Conservation (phyloP, 257 asterid species). For the Nicotiana obtusifolia region DNA sequence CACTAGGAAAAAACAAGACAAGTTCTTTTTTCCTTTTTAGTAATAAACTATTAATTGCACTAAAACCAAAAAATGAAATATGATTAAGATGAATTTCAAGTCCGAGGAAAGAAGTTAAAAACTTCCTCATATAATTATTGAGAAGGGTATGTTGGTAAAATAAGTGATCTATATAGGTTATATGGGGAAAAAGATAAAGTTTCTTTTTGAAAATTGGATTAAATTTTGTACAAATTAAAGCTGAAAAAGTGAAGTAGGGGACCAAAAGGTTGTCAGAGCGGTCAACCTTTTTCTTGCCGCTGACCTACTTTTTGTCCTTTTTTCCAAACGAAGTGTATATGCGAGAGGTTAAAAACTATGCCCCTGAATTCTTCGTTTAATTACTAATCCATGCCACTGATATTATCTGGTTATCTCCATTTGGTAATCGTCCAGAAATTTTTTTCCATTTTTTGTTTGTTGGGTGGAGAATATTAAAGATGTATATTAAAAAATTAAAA, state of each 20-base stretch:
- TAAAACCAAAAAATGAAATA: slow-evolving; percentile 44
- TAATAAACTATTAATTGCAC: slow-evolving; percentile 13
- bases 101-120: slow-evolving; percentile 37
- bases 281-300: slow-evolving; percentile 55
- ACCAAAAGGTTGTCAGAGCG: slow-evolving; percentile 31
- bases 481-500: no score
- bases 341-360: neutral
- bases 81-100: slow-evolving; percentile 36
- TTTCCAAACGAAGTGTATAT: slow-evolving; percentile 1
- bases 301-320: slow-evolving; percentile 57
- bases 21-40: neutral
- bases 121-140: slow-evolving; percentile 13
- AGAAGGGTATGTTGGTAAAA: slow-evolving; percentile 8
- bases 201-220: slow-evolving; percentile 35
- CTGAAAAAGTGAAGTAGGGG: slow-evolving; percentile 35
- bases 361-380: slow-evolving; percentile 10
- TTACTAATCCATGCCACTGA: slow-evolving; percentile 34
- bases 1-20: neutral
- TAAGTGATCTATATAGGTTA: slow-evolving; percentile 3
- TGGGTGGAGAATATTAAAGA: no score
- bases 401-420: neutral
- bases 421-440: no score
- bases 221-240: slow-evolving; percentile 28
- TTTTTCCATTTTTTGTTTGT: no score
- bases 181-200: slow-evolving; percentile 38